Conservation (phyloP, 83 land plant genomes). For the Larix sibirica region DNA sequence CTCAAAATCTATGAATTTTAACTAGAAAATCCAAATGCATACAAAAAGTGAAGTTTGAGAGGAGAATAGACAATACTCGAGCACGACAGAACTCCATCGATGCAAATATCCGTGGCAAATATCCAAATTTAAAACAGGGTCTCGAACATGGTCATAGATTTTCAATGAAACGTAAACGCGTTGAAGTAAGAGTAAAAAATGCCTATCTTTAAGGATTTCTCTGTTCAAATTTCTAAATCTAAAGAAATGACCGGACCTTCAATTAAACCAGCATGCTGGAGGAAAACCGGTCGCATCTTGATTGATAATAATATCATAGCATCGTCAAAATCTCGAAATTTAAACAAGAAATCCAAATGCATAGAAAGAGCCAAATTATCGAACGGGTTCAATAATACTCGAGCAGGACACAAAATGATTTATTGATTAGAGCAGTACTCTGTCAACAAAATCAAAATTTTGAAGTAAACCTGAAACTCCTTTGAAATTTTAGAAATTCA, state of each 20-base stretch:
- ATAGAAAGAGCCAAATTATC: neutral
- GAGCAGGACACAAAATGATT: neutral
- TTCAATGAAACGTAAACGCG: neutral
- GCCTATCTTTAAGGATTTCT: neutral
- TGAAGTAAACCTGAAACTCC: neutral
- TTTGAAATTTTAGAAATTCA: neutral
- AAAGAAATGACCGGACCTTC: neutral
- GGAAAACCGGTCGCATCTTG: too few species aligned
- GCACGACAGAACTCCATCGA: neutral
- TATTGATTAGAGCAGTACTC: neutral
- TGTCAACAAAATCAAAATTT: neutral
- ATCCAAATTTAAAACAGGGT: neutral
- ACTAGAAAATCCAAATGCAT: too few species aligned
- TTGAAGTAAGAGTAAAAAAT: neutral
- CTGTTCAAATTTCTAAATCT: neutral
- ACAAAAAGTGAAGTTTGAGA: too few species aligned
- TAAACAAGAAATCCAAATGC: neutral
- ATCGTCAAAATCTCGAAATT: neutral
- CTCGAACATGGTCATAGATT: neutral
- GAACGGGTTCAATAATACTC: too few species aligned
- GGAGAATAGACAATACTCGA: neutral
- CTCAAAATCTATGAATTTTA: too few species aligned
- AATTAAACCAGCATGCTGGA: neutral
- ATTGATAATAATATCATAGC: neutral
- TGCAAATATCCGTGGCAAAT: neutral